A percentile compares a stretch with the other conserved stretches of the same genome.
Conservation (phyloP, 2,329 filamentous ascomycete species). For the Botrytis elliptica region DNA sequence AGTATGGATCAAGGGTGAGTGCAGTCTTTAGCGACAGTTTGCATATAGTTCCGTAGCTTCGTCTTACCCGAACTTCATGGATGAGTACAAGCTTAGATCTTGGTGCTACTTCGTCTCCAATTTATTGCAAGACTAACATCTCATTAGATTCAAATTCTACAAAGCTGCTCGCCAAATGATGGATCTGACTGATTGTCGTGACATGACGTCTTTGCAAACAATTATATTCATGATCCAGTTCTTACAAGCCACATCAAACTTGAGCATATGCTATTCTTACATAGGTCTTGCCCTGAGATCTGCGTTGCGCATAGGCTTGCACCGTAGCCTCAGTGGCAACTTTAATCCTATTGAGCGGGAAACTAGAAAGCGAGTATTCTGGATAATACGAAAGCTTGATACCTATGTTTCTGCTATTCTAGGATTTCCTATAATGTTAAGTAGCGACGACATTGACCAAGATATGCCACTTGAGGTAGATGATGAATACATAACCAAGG, state of each 20-base stretch:
- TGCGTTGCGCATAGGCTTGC: conserved; percentile 73
- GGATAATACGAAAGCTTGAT: conserved; percentile 68
- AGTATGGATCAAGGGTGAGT: conserved; percentile 57
- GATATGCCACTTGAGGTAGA: conserved; percentile 63
- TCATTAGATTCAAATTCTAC: conserved; percentile 69
- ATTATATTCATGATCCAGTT: conserved; percentile 80
- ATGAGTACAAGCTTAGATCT: neutral
- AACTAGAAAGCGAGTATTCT: conserved; percentile 63
- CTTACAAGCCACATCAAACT: conserved; percentile 73
- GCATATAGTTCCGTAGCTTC: neutral
- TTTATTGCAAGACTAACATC: conserved; percentile 18
- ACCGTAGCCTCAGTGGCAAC: conserved; percentile 65
- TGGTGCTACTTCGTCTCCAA: neutral
- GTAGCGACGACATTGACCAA: conserved; percentile 66
- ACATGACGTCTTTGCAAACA: conserved; percentile 71
- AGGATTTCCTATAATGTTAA: conserved; percentile 63
- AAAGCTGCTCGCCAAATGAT: conserved; percentile 64
- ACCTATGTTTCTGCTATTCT: conserved; percentile 67
- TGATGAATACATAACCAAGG: conserved; percentile 64
- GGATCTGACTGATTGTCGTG: conserved; percentile 67
- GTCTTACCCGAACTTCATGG: neutral
- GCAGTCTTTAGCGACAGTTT: neutral
- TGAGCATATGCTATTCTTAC: conserved; percentile 78
- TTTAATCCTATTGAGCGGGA: conserved; percentile 64
- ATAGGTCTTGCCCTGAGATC: conserved; percentile 75